These are phyloP conservation scores for Biscogniauxia mediterranea DNA, from an alignment of 2,329 filamentous ascomycete species.

Conservation along the genomic window DNA sequence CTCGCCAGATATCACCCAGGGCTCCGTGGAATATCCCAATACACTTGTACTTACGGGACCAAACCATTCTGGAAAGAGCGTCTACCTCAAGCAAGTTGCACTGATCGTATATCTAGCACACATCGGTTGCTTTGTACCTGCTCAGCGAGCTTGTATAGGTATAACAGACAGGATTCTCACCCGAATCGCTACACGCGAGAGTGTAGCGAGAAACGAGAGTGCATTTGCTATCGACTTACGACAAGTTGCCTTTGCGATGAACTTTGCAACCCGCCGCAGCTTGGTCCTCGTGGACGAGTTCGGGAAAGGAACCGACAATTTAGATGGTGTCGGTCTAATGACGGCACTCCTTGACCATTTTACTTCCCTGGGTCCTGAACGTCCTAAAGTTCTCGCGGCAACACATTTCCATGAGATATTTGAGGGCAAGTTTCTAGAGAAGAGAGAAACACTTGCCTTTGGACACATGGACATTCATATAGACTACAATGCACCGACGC, in stretches of 20 bases:
- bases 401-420: slow-evolving; percentile 74
- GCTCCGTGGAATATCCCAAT: slow-evolving; percentile 46
- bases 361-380: slow-evolving; percentile 40
- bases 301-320: slow-evolving; percentile 60
- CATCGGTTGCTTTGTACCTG: slow-evolving; percentile 88
- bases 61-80: slow-evolving; percentile 95
- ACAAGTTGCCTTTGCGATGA: slow-evolving; percentile 76
- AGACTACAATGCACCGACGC: slow-evolving; percentile 47
- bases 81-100: slow-evolving; percentile 91
- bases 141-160: slow-evolving; percentile 71
- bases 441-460: slow-evolving; percentile 53
- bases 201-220: slow-evolving; percentile 57
- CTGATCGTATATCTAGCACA: slow-evolving; percentile 91
- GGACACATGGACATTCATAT: slow-evolving; percentile 71
- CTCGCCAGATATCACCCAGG: slow-evolving; percentile 8
- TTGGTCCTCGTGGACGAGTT: slow-evolving; percentile 94
- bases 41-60: slow-evolving; percentile 85
- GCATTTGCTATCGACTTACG: slow-evolving; percentile 78
- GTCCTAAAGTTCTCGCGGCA: slow-evolving; percentile 58
- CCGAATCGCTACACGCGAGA: slow-evolving; percentile 73
- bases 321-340: slow-evolving; percentile 59
- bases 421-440: slow-evolving; percentile 55
- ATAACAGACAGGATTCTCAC: slow-evolving; percentile 92
- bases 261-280: slow-evolving; percentile 71
- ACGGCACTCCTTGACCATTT: slow-evolving; percentile 59